Conservation (phyloP, 441 rosid species). For the Eruca vesicaria region DNA sequence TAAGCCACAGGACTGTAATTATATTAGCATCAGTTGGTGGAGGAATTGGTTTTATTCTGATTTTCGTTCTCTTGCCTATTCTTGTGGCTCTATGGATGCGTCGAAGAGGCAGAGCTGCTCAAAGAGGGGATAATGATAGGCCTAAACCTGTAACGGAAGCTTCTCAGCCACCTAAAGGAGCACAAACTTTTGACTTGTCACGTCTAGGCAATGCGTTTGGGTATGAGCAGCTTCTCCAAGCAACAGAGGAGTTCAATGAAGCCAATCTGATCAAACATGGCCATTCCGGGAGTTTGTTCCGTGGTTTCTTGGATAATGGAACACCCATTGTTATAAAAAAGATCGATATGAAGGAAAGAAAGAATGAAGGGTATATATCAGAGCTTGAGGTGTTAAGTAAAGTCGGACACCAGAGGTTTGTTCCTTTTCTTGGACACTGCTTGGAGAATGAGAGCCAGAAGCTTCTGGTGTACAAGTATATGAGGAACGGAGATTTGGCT, state of each 20-base stretch:
- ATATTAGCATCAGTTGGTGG: conserved; percentile 68
- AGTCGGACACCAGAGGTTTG: conserved; percentile 65
- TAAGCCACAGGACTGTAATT: conserved; percentile 44
- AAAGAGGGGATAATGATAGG: conserved; percentile 50
- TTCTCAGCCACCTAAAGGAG: conserved; percentile 38
- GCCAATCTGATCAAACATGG: conserved; percentile 81
- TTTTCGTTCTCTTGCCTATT: conserved; percentile 41
- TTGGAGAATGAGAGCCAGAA: conserved; percentile 78
- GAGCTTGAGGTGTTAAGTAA: conserved; percentile 81
- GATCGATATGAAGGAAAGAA: conserved; percentile 51
- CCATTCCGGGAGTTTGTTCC: conserved; percentile 86
- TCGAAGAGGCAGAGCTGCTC: conserved; percentile 40
- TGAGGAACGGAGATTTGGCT: conserved; percentile 86
- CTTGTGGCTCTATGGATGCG: conserved; percentile 45
- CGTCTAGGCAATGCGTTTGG: conserved; percentile 70
- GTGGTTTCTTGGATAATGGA: conserved; percentile 64
- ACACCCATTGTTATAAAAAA: conserved; percentile 62
- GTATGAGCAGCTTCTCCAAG: conserved; percentile 61
- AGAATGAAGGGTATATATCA: conserved; percentile 51
- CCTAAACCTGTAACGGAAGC: conserved; percentile 50
- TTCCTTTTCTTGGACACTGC: conserved; percentile 85
- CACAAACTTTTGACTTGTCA: conserved; percentile 48
- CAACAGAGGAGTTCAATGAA: conserved; percentile 64
- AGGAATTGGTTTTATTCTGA: conserved; percentile 55
- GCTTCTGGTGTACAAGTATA: conserved; percentile 75